Evolutionary conservation across 169 alveolate species (phyloP).

Genomic region (Eimeria acervulina): DNA sequence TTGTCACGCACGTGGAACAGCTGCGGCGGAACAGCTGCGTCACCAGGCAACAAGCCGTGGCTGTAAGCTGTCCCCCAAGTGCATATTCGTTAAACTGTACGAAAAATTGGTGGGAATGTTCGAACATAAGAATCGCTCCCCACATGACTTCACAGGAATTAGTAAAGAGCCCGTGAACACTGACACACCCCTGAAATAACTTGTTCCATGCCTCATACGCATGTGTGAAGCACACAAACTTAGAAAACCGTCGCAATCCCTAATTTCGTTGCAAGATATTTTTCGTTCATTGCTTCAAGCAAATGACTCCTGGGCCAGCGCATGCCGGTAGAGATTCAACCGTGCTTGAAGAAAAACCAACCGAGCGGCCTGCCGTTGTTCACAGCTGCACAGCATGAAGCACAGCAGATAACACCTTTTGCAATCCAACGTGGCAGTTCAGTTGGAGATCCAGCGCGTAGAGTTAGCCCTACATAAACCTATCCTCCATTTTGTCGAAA

Average conservation of each 20-base stretch:
- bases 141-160: not conserved
- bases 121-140: not conserved
- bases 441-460: not conserved
- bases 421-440: not conserved
- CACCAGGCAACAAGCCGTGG: not conserved
- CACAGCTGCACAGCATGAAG: not conserved
- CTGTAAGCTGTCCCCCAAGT: not conserved
- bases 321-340: conserved; percentile 61
- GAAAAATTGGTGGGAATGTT: not conserved
- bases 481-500: not conserved
- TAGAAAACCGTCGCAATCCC: not conserved
- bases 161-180: not conserved
- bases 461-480: not conserved
- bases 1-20: not conserved
- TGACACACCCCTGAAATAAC: not conserved
- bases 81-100: not conserved
- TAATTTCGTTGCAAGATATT: not conserved
- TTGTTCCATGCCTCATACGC: not conserved
- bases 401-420: not conserved
- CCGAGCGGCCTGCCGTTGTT: conserved; percentile 41
- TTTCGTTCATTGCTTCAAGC: not conserved
- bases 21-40: no score
- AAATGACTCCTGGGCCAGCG: conserved; percentile 22
- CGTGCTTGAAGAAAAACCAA: conserved; percentile 62
- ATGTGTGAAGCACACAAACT: not conserved